Base-by-base conservation (phyloP, 2,329 filamentous ascomycete species). In the Cladosporium sp. region DNA sequence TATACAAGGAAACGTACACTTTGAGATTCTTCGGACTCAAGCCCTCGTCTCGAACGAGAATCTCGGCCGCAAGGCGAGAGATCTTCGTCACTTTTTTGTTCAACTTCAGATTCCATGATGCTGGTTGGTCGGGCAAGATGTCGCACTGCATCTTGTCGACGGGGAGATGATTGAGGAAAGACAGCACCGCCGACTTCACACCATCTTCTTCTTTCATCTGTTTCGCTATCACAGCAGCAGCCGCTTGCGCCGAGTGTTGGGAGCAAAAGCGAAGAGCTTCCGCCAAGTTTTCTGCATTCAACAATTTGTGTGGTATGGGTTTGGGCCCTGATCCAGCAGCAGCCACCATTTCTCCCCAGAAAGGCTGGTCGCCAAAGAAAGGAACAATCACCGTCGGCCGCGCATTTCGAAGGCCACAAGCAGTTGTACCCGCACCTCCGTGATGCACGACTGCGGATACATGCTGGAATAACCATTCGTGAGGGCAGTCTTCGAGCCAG, bases 271-370 rank as follows among this genome's bases (percentile, higher is more conserved):
- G 64, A 30, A 82, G 80, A 9, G 76, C 77, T 0, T 71, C 68
- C 1, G 76, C 73, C 1, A 82, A 66, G 9, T 69, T 75, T 5
- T 75, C 65, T 2, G 72, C 66, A 3, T 69, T 76, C 36, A 82
- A 83, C 61, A 87, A 81, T 57, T 94, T 86, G 62, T 92, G 91
- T 0, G 90, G 90, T 15, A 96, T 78, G 0, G 91, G 91, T 66
- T 94, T 89, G 0, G 90, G 88, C 0, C 79, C 80, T 19, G 78
- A 78, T 1, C 76, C 74, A 2, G 78, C 73, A 42, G 66, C 65
- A 6, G 75, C 75, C 6, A 82, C 72, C 75, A 67, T 66, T 40
- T 73, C 65, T 11, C 77, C 80, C 80, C 80, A 82, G 63, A 82
- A 82, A 2, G 75, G 76, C 63, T 82, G 80, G 62, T 83, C 81